phyloP scores from a whole-genome alignment of 2,329 filamentous ascomycete genomes.

The Incumbomyces delicatus region DNA sequence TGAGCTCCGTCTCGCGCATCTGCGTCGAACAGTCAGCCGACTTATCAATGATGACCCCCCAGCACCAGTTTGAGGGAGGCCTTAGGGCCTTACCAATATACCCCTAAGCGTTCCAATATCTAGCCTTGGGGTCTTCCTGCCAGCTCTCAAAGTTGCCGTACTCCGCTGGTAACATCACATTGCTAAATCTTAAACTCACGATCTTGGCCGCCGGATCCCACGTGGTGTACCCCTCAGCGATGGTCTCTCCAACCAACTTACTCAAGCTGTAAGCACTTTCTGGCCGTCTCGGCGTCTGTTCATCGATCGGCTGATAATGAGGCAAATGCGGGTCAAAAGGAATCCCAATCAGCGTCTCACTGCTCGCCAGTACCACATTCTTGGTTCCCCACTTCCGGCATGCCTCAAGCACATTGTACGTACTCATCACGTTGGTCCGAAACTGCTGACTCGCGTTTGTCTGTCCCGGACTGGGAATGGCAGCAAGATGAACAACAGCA shows the following conservation, averaged over 20 bases:
- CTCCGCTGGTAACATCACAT: conserved; percentile 5
- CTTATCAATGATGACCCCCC: conserved; percentile 12
- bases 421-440: conserved; percentile 44
- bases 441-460: conserved; percentile 50
- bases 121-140: conserved; percentile 4
- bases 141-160: conserved; percentile 5
- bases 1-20: conserved; percentile 31
- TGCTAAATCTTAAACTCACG: conserved; percentile 1
- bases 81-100: conserved; percentile 7
- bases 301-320: not conserved
- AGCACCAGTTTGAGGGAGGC: conserved; percentile 18
- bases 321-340: conserved; percentile 37
- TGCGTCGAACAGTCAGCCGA: conserved; percentile 26
- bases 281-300: not conserved
- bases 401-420: conserved; percentile 55
- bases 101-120: conserved; percentile 7
- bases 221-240: conserved; percentile 1
- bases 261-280: conserved; percentile 6
- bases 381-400: conserved; percentile 51
- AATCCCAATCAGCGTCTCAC: conserved; percentile 53
- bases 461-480: conserved; percentile 49
- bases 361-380: conserved; percentile 52
- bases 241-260: conserved; percentile 4
- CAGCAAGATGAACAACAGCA: conserved; percentile 53
- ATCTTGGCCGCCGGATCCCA: conserved; percentile 7